Evolutionary conservation across 306 rosid genomes (phyloP).

Genomic region (Pyrus betulifolia): DNA sequence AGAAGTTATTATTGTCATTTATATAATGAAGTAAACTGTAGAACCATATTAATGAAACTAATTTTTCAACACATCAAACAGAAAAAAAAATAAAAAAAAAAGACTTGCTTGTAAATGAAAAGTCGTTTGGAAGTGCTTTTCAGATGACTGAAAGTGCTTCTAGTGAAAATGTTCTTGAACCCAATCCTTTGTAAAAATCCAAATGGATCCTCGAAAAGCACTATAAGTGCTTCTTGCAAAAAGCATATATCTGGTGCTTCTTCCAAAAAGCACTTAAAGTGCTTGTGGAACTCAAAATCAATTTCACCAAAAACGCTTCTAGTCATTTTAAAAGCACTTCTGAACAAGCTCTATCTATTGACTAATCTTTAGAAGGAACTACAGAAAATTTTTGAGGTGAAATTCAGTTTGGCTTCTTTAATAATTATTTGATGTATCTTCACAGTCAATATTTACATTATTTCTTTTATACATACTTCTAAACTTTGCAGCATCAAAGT

Average conservation of each 20-base stretch:
- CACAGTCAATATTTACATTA: background rate
- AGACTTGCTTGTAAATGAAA: background rate
- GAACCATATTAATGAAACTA: background rate
- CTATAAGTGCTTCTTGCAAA: no score
- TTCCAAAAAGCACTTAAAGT: no score
- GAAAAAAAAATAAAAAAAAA: background rate
- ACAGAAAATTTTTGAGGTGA: background rate
- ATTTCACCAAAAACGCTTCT: no score
- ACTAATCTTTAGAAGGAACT: background rate
- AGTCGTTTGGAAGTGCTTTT: background rate
- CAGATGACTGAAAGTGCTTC: no score
- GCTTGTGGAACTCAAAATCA: no score
- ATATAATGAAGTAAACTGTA: background rate
- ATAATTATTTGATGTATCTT: background rate
- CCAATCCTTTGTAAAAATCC: no score
- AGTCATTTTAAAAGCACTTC: no score
- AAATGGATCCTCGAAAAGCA: no score
- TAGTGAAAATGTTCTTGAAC: no score
- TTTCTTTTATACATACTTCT: background rate
- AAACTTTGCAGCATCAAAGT: background rate
- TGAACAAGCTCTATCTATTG: background rate
- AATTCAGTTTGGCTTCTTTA: background rate
- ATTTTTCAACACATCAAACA: background rate
- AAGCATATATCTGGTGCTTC: no score
- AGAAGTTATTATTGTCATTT: background rate